These are phyloP conservation scores for Clonostachys solani DNA, from an alignment of 2,329 filamentous ascomycete genomes.

Conservation along the genomic window DNA sequence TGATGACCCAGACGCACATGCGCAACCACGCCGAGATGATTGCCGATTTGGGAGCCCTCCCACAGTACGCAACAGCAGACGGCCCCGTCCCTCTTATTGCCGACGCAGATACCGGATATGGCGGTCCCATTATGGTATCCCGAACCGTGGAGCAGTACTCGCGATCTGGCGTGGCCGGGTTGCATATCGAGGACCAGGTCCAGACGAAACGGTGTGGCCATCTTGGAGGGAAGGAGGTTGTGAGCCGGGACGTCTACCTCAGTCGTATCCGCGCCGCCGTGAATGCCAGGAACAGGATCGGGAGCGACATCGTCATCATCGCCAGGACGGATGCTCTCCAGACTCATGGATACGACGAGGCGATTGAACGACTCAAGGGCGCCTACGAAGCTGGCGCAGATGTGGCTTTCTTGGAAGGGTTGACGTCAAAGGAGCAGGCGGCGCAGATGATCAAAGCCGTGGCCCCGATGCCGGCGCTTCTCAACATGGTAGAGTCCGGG, in stretches of 20 bases:
- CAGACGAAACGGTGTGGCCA: conserved; percentile 63
- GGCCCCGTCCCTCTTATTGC: conserved; percentile 54
- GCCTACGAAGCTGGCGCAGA: conserved; percentile 54
- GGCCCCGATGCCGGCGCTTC: conserved; percentile 43
- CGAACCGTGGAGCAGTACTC: conserved; percentile 49
- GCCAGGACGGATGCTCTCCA: conserved; percentile 60
- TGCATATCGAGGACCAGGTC: conserved; percentile 63
- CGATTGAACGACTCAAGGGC: conserved; percentile 40
- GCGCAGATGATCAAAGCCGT: conserved; percentile 38
- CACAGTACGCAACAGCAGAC: conserved; percentile 16
- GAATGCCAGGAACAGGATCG: conserved; percentile 38
- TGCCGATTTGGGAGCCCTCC: conserved; percentile 35
- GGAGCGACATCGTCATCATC: conserved; percentile 58
- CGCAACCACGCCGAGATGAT: conserved; percentile 60
- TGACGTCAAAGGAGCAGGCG: conserved; percentile 45
- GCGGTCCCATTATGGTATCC: conserved; percentile 45
- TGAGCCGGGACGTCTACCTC: conserved; percentile 43
- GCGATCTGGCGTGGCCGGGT: conserved; percentile 49
- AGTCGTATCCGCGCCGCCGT: conserved; percentile 53
- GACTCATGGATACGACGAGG: conserved; percentile 51
- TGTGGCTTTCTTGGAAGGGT: conserved; percentile 55
- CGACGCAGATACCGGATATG: conserved; percentile 57
- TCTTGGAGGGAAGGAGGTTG: conserved; percentile 56
- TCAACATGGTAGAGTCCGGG: conserved; percentile 55
- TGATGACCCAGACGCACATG: conserved; percentile 61